Evolutionary conservation across 116 monocot species (phyloP), one percentile per base, ranked within the genome.

Genomic region (Phalaenopsis hybrid): DNA sequence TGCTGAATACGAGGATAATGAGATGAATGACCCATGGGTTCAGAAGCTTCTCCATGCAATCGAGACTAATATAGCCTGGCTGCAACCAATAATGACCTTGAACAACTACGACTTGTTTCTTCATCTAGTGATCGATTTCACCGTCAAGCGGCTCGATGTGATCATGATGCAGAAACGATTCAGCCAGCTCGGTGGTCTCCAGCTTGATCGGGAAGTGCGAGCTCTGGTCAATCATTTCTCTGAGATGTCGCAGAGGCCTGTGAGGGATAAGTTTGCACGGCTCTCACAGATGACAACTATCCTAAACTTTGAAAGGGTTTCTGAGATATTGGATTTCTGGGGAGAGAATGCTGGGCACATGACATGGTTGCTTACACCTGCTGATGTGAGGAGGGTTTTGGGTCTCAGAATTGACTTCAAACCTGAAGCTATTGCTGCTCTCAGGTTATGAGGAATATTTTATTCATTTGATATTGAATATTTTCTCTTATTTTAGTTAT

Each of bases 131-230:
- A 92, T 96, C 15, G 96, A 96, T 83, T 96, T 96, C 84, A 88
- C 94, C 20, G 94, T 94, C 61, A 94, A 90, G 86, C 82, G 94
- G 85, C 88, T 96, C 2, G 96, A 96, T 74, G 96, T 94, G 49
- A 91, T 96, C 74, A 89, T 94, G 96, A 92, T 96, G 92, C 96
- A 96, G 86, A 96, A 96, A 68, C 81, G 92, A 81, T 96, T 96
- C 79, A 96, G 87, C 78, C 96, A 92, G 83, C 88, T 96, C 15
- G 96, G 96, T 6, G 92, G 96, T 50, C 89, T 96, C 34, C 96
- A 92, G 68, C 92, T 96, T 8, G 96, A 96, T 50, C 85, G 94
- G 87, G 96, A 96, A 79, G 92, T 91, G 23, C 87, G 96, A 57
- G 89, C 94, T 3, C 55, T 96, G 82, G 94, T 94, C 65, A 94